A percentile compares a stretch with the other conserved stretches of the same genome.
phyloP scores from a whole-genome alignment of 371 early-diverging fungal species.

The Actinomortierella ambigua region DNA sequence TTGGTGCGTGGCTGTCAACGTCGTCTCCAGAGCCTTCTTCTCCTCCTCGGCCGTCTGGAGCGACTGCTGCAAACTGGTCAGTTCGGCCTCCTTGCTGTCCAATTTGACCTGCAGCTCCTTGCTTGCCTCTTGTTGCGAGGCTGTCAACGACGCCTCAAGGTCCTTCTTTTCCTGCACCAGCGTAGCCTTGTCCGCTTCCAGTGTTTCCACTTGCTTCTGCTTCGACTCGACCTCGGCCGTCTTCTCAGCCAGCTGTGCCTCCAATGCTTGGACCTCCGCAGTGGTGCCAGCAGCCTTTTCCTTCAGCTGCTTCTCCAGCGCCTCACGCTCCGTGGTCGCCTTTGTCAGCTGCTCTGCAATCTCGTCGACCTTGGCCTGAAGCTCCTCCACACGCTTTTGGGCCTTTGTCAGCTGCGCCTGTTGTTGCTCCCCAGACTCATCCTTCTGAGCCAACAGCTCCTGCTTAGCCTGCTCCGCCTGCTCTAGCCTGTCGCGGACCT shows the following conservation, averaged over 20 bases:
- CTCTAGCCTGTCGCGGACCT: constrained; percentile 46
- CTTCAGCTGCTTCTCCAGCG: constrained; percentile 31
- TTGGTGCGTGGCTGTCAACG: constrained; percentile 17
- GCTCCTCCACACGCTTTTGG: constrained; percentile 16
- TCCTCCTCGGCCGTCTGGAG: constrained; percentile 6
- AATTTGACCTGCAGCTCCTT: no score
- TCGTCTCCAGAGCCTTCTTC: constrained; percentile 11
- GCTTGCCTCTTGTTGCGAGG: no score
- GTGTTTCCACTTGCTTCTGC: constrained; percentile 16
- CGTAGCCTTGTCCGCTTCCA: constrained; percentile 18
- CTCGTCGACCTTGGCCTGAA: constrained; percentile 16
- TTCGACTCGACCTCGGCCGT: constrained; percentile 7
- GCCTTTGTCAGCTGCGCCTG: constrained; percentile 12
- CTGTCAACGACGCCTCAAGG: no score
- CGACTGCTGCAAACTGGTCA: no score
- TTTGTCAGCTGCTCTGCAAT: constrained; percentile 12
- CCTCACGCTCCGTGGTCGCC: constrained; percentile 31
- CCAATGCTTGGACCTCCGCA: constrained; percentile 12
- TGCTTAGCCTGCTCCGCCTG: constrained; percentile 26
- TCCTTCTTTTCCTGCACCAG: constrained; percentile 5
- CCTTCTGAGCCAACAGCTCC: constrained; percentile 15
- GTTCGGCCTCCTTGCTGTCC: no score
- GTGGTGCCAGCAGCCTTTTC: constrained; percentile 28
- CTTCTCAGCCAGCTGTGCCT: constrained; percentile 9
- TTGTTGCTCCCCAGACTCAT: constrained; percentile 38